Evolutionary conservation across 2,329 filamentous ascomycete species (phyloP).

Genomic region (Apiospora saccharicola): DNA sequence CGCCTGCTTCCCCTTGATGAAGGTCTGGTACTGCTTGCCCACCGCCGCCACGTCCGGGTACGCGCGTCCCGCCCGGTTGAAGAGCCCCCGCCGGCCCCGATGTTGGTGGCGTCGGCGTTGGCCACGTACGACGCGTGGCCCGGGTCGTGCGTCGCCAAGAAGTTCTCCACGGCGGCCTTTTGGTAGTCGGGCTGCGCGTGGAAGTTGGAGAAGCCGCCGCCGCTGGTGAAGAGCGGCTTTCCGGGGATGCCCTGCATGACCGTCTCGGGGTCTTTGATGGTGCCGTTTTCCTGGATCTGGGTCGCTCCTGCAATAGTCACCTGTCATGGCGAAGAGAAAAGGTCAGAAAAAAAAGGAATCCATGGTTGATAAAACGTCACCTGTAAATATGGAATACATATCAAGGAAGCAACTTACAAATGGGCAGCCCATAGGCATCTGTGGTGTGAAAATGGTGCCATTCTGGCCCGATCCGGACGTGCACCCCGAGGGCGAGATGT

Average conservation of each 20-base stretch:
- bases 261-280: slow-evolving; percentile 25
- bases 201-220: slow-evolving; percentile 46
- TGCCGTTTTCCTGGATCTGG: slow-evolving; percentile 10
- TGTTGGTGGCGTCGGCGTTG: slow-evolving; percentile 42
- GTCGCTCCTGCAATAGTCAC: slow-evolving; percentile 21
- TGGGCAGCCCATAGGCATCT: slow-evolving; percentile 54
- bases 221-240: slow-evolving; percentile 31
- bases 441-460: slow-evolving; percentile 48
- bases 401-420: slow-evolving; percentile 35
- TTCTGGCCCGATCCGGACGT: slow-evolving; percentile 41
- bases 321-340: not conserved
- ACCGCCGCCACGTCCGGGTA: slow-evolving; percentile 50
- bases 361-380: no score
- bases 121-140: slow-evolving; percentile 31
- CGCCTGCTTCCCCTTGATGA: slow-evolving; percentile 10
- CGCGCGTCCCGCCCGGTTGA: slow-evolving; percentile 44
- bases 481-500: slow-evolving; percentile 25
- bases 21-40: slow-evolving; percentile 56
- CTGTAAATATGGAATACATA: no score
- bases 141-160: slow-evolving; percentile 34
- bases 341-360: slow-evolving; percentile 39
- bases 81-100: slow-evolving; percentile 39
- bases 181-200: slow-evolving; percentile 43
- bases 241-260: slow-evolving; percentile 13
- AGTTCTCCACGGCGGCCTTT: slow-evolving; percentile 34